Conservation (phyloP, 1,139 yeast genomes). For the Pichia sp. region DNA sequence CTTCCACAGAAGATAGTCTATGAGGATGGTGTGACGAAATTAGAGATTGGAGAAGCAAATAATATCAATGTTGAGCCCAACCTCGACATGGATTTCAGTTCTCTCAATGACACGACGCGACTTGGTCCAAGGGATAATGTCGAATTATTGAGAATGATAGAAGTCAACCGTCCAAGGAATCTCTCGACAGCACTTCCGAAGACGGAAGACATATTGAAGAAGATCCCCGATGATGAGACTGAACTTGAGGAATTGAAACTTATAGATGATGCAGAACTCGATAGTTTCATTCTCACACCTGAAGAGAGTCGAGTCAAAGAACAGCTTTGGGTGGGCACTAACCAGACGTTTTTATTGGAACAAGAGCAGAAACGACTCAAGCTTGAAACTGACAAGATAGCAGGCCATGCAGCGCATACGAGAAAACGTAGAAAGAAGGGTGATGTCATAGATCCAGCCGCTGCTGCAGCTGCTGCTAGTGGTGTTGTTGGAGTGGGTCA, state of each 20-base stretch:
- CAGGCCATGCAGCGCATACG: constrained; percentile 61
- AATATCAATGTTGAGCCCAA: constrained; percentile 8
- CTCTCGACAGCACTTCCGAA: constrained; percentile 44
- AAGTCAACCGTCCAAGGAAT: constrained; percentile 46
- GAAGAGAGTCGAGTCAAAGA: constrained; percentile 68
- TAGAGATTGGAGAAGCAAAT: constrained; percentile 19
- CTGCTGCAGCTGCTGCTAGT: constrained; percentile 12
- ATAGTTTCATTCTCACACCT: constrained; percentile 48
- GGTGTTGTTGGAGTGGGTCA: constrained; percentile 8
- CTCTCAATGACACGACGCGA: constrained; percentile 10
- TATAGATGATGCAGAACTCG: constrained; percentile 76
- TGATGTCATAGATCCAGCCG: constrained; percentile 19
- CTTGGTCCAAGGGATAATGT: constrained; percentile 4
- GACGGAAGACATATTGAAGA: constrained; percentile 43
- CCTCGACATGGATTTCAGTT: constrained; percentile 1
- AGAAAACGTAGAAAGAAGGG: constrained; percentile 35
- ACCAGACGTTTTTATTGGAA: constrained; percentile 76
- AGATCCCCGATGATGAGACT: constrained; percentile 53
- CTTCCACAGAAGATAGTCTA: constrained; percentile 19
- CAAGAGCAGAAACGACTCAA: constrained; percentile 83
- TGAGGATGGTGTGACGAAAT: constrained; percentile 10
- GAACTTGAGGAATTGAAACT: constrained; percentile 62
- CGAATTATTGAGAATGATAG: constrained; percentile 23
- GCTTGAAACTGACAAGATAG: constrained; percentile 76
- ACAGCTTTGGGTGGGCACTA: constrained; percentile 80